Evolutionary conservation across 2,329 filamentous ascomycete species (phyloP), one percentile per base, ranked within the genome.

Genomic region (Trichophyton mentagrophytes): DNA sequence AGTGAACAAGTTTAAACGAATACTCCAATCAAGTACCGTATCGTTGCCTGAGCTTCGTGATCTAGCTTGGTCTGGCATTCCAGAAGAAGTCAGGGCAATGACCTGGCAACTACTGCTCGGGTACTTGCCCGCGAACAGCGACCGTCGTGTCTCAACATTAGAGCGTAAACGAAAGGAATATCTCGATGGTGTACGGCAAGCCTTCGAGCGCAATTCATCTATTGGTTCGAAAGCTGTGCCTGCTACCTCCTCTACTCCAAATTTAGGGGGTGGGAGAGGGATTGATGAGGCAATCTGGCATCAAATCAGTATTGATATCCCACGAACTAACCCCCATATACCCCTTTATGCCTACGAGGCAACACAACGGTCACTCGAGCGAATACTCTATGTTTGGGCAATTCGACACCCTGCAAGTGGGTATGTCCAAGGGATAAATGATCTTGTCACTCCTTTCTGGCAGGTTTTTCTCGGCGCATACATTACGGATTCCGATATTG

Each of bases 201-300:
- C 83, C 1, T 86, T 86, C 68, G 82, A 84, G 61, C 77, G 80
- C 46, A 78, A 79, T 5, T 79, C 73, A 20, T 73, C 74, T 30
- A 71, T 71, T 36, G 73, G 71, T 64, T 55, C 68, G 67, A 78
- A 76, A 13, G 68, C 61, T 51, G 69, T n/a, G 69, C 71, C 0
- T 33, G 73, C 77, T 0, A 69, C 71, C 36, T 68, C 73, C 46
- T 74, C 77, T 6, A 70, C 64, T 36, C 71, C 74, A 11, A 59
- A 65, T 15, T 68, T 72, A 33, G 81, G 84, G 49, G 79, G 81
- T 64, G 84, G 85, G 1, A 83, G 89, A 60, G 92, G 91, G 1
- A 77, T 99, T 17, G 95, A 99, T 67, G 93, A 99, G 77, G 88
- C 90, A n/a, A 85, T 99, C 62, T 99, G 93, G 93, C 93, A 99